Evolutionary conservation across 495 filamentous ascomycete genomes (phyloP), one percentile per base, ranked within the genome.

Genomic region (Beverwykella pulmonaria): DNA sequence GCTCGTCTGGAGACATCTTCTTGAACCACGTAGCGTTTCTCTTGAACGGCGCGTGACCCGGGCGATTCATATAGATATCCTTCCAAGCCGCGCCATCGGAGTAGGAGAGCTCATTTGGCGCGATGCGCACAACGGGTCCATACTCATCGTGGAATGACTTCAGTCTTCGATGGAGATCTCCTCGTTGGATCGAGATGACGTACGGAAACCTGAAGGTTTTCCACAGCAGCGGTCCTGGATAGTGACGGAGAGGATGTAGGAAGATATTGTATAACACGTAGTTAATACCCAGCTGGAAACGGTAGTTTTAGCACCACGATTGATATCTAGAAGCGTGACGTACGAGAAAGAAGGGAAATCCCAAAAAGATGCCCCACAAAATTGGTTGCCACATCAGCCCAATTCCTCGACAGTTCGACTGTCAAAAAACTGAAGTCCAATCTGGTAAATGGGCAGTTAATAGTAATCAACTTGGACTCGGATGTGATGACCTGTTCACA

Each of bases 191-290:
- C 15, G 63, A 54, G 19, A 70, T 54, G 25, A 61, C 55, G 39
- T 61, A 63, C 2, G 80, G 77, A n/a, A 86, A 58, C 17, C 70
- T 61, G 6, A 79, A 78, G 0, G 80, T 74, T 1, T 77, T 74
- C 73, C 76, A 82, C 1, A 76, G 58, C 41, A 73, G 76, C 20
- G 84, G 85, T 1, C 85, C 85, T 0, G 85, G 85, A 65, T 81
- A 82, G 7, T 71, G 69, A 17, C 72, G 57, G 19, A 87, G 78
- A 0, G 84, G 83, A 50, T 83, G 82, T 59, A 81, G 77, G 61
- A 74, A 82, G 22, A 83, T 69, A 39, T 81, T 79, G 69, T 86
- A 86, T 61, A 66, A 8, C 1, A 19, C 54, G 44, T 66, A 66
- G 14, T 59, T 19, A n/a, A 52, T 17, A 8, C 58, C 17, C 52